Percentiles rank a stretch among this genome's conserved stretches.
Evolutionary conservation across 1,284 basidiomycete genomes (phyloP).

Genomic region (Anthracocystis setariae): DNA sequence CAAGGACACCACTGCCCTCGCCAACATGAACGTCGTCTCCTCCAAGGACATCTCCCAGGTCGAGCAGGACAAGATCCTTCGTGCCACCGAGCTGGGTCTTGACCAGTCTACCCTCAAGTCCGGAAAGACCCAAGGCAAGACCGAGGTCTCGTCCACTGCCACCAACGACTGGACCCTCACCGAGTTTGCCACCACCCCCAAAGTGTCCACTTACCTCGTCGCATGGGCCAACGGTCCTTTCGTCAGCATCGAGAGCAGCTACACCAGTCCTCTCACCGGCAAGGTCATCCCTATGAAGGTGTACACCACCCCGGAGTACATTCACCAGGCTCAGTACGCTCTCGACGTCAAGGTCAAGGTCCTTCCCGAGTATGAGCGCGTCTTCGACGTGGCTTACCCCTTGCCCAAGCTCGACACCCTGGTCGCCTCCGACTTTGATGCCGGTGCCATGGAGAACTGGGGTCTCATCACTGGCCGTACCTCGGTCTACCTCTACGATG

Average conservation of each 20-base stretch:
- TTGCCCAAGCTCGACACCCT: slow-evolving; percentile 77
- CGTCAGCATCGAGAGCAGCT: slow-evolving; percentile 78
- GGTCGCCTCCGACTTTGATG: slow-evolving; percentile 79
- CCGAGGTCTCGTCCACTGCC: slow-evolving; percentile 29
- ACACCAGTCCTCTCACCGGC: slow-evolving; percentile 82
- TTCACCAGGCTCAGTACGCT: slow-evolving; percentile 79
- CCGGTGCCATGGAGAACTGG: slow-evolving; percentile 91
- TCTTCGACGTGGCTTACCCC: slow-evolving; percentile 87
- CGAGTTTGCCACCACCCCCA: slow-evolving; percentile 65
- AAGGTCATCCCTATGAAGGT: slow-evolving; percentile 84
- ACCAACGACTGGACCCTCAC: slow-evolving; percentile 67
- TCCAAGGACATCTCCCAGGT: slow-evolving; percentile 45
- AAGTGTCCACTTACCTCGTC: slow-evolving; percentile 90
- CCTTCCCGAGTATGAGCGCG: slow-evolving; percentile 89
- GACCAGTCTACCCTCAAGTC: slow-evolving; percentile 72
- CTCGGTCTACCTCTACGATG: slow-evolving; percentile 83
- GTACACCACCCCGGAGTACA: slow-evolving; percentile 84
- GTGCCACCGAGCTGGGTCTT: slow-evolving; percentile 75
- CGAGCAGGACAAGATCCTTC: slow-evolving; percentile 62
- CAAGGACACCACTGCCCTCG: slow-evolving; percentile 74
- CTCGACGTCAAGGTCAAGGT: slow-evolving; percentile 88
- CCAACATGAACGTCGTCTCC: slow-evolving; percentile 77
- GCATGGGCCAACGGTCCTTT: slow-evolving; percentile 90
- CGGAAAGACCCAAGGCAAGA: slow-evolving; percentile 66
- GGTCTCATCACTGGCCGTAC: slow-evolving; percentile 90